Conservation (phyloP, 345 rosid species). For the Nasturtium officinale region DNA sequence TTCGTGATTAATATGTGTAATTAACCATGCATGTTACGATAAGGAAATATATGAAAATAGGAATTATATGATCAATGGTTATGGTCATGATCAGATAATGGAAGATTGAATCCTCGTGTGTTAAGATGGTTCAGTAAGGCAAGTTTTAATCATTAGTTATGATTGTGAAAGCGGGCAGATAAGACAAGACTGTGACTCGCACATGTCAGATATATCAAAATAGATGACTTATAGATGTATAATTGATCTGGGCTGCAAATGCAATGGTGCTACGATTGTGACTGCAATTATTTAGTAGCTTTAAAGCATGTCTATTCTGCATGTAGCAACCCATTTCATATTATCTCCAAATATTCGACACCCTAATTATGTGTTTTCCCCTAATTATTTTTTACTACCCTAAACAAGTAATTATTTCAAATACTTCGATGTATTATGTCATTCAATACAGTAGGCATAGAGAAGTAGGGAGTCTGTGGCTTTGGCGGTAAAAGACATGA, state of each 20-base stretch:
- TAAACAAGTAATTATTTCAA: not conserved
- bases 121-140: not conserved
- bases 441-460: not conserved
- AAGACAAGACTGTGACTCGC: slow-evolving; percentile 5
- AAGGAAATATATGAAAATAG: too few relatives aligned
- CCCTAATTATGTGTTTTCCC: not conserved
- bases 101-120: not conserved
- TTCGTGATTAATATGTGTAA: not conserved
- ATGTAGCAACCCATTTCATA: not conserved
- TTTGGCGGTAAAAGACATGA: slow-evolving; percentile 40
- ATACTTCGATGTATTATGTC: not conserved
- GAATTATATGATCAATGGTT: not conserved
- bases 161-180: not conserved
- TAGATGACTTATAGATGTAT: not conserved
- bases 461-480: slow-evolving; percentile 12
- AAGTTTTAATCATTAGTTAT: not conserved
- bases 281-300: not conserved
- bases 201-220: slow-evolving; percentile 7
- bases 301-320: not conserved
- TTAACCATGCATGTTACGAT: not conserved
- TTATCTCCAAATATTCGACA: not conserved
- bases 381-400: slow-evolving; percentile 2
- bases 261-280: not conserved
- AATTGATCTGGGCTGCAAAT: not conserved
- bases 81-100: not conserved